A percentile compares a stretch with the other conserved stretches of the same genome.
Conservation (phyloP, 495 filamentous ascomycete genomes). For the Cladorrhinum samala region DNA sequence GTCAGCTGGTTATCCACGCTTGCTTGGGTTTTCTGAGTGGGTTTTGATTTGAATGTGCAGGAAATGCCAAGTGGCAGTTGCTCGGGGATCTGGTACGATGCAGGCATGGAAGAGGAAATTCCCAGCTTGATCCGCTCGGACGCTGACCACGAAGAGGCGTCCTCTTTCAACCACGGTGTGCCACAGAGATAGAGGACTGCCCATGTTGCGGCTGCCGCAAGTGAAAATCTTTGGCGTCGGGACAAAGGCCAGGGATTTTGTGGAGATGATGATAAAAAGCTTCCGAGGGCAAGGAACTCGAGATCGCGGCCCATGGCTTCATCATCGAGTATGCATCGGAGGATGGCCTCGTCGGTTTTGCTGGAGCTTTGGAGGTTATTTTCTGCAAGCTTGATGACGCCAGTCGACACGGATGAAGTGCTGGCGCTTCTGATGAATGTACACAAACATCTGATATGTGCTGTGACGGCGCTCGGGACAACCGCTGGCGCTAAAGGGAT, state of each 20-base stretch:
- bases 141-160: background rate
- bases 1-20: background rate
- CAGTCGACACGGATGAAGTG: background rate
- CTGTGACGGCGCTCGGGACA: background rate
- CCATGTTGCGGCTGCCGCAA: constrained; percentile 8
- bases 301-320: background rate
- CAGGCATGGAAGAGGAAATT: background rate
- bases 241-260: background rate
- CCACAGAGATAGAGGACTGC: constrained; percentile 8
- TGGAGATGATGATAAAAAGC: background rate
- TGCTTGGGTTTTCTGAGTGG: background rate
- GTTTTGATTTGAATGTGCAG: background rate
- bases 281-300: background rate
- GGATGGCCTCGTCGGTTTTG: too few relatives aligned
- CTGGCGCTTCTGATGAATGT: background rate
- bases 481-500: background rate
- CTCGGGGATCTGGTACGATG: background rate
- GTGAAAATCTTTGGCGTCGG: constrained; percentile 1
- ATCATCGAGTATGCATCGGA: background rate
- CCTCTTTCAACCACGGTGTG: constrained; percentile 4
- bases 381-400: background rate
- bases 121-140: background rate
- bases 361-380: too few relatives aligned
- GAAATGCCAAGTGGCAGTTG: background rate
- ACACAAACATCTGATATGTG: background rate